phyloP scores from a whole-genome alignment of 306 rosid species.

The Fagus crenata region DNA sequence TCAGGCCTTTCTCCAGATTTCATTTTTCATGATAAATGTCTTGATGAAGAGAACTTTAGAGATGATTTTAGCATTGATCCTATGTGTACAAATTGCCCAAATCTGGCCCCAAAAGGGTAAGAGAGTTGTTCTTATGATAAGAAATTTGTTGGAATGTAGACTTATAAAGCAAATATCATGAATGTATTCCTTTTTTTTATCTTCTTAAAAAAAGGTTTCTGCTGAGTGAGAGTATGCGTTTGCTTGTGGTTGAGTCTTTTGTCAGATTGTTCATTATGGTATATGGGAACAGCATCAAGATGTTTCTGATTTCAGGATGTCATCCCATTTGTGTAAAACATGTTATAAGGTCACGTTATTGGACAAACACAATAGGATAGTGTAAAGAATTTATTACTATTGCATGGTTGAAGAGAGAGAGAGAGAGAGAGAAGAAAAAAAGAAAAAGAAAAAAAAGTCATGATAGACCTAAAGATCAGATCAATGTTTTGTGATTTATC shows the following conservation, averaged over 20 bases:
- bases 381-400: background rate
- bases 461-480: background rate
- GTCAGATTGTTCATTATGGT: constrained; percentile 1
- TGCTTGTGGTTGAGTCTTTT: background rate
- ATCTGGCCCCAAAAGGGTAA: constrained; percentile 84
- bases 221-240: background rate
- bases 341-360: background rate
- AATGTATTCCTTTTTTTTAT: background rate
- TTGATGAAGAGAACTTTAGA: constrained; percentile 37
- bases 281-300: background rate
- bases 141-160: constrained; percentile 8
- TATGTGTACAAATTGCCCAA: constrained; percentile 90
- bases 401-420: background rate
- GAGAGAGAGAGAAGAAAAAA: background rate
- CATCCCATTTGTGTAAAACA: background rate
- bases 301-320: constrained; percentile 8
- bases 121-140: constrained; percentile 15
- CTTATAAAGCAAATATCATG: constrained; percentile 1
- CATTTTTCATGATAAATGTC: constrained; percentile 35
- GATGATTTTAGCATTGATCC: constrained; percentile 67
- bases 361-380: background rate
- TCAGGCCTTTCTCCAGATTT: constrained; percentile 39
- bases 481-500: background rate
- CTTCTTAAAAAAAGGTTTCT: background rate
- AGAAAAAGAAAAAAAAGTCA: background rate